phyloP scores from a whole-genome alignment of 2,329 filamentous ascomycete species.

The Raffaelea albimanens region DNA sequence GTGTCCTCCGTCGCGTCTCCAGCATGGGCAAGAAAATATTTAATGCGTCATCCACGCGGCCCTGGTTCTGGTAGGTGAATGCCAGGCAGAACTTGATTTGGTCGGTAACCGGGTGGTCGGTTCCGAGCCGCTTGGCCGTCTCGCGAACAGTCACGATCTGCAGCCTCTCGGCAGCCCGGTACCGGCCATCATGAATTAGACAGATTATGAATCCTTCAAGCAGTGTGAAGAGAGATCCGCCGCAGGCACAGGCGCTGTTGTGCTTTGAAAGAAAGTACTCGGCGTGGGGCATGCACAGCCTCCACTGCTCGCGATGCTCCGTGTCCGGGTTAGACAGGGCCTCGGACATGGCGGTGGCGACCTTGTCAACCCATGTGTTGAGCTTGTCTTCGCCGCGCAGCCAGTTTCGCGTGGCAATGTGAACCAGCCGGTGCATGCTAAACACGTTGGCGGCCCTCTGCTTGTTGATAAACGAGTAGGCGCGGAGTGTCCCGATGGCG shows the following conservation, averaged over 20 bases:
- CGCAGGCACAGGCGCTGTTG: too few species aligned
- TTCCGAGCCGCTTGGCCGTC: too few species aligned
- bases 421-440: constrained; percentile 24
- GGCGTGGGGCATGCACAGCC: constrained; percentile 7
- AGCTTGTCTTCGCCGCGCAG: constrained; percentile 6
- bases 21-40: too few species aligned
- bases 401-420: constrained; percentile 20
- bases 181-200: too few species aligned
- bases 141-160: too few species aligned
- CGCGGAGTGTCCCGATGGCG: constrained; percentile 17
- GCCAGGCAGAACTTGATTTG: too few species aligned
- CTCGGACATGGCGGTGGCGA: constrained; percentile 4
- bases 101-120: too few species aligned
- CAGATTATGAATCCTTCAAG: too few species aligned
- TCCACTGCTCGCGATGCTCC: background rate
- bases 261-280: background rate
- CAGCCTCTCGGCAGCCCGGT: too few species aligned
- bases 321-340: constrained; percentile 3
- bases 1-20: too few species aligned
- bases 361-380: constrained; percentile 1
- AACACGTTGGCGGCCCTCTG: constrained; percentile 10
- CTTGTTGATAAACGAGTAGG: constrained; percentile 22
- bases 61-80: background rate
- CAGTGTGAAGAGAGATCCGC: too few species aligned
- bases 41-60: too few species aligned